Percentiles rank a stretch among this genome's conserved stretches.
Evolutionary conservation across 352 stramenopile species (phyloP).

Genomic region (Elongisporangium anandrum): DNA sequence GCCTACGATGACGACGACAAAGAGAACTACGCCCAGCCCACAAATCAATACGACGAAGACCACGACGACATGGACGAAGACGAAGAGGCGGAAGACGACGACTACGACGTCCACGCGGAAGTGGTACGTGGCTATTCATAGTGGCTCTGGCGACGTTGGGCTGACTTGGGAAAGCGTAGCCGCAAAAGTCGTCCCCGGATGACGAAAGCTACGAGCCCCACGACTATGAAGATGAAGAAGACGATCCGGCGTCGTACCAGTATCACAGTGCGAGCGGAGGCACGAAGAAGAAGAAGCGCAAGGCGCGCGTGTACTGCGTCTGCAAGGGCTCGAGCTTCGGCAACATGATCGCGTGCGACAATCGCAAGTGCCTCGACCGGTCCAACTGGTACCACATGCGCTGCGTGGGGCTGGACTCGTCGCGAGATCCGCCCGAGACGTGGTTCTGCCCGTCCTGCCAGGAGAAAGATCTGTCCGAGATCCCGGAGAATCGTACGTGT

Average conservation of each 20-base stretch:
- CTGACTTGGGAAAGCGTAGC: background rate
- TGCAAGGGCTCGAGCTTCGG: slow-evolving; percentile 71
- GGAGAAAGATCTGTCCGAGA: slow-evolving; percentile 38
- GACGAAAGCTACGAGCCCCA: slow-evolving; percentile 1
- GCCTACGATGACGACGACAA: slow-evolving; percentile 18
- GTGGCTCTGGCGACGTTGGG: background rate
- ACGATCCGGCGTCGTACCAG: background rate
- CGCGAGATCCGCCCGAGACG: slow-evolving; percentile 51
- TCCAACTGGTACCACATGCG: slow-evolving; percentile 85
- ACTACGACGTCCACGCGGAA: slow-evolving; percentile 4
- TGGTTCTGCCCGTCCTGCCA: slow-evolving; percentile 72
- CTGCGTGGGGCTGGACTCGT: slow-evolving; percentile 56
- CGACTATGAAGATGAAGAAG: slow-evolving; percentile 3
- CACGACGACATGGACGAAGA: slow-evolving; percentile 17
- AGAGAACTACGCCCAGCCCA: slow-evolving; percentile 23
- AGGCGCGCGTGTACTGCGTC: slow-evolving; percentile 66
- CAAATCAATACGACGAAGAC: slow-evolving; percentile 12
- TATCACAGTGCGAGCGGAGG: background rate
- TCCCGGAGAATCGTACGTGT: slow-evolving; percentile 70
- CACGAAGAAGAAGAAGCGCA: slow-evolving; percentile 59
- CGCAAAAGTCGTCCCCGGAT: background rate
- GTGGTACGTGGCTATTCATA: background rate
- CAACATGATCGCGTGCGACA: slow-evolving; percentile 84
- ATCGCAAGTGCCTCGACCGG: slow-evolving; percentile 70
- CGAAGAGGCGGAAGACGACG: slow-evolving; percentile 3